These are phyloP conservation scores for Eucalyptus guilfoylei DNA, from an alignment of 345 rosid species.

Conservation along the genomic window DNA sequence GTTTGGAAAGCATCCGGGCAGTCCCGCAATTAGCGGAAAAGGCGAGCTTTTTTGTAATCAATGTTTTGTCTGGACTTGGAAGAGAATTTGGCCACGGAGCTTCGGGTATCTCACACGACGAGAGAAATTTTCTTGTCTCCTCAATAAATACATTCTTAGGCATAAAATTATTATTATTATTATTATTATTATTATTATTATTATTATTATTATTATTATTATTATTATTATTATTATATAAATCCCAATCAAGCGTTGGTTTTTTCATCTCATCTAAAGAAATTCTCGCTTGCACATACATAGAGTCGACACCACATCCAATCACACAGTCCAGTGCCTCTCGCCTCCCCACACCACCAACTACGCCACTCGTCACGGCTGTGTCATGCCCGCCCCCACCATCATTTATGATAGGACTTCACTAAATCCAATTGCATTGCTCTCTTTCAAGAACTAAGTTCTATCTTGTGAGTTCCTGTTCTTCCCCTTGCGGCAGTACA, in stretches of 20 bases:
- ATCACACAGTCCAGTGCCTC: neutral
- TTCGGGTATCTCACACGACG: neutral
- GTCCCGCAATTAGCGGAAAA: neutral
- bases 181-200: too few species aligned
- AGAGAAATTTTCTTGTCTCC: neutral
- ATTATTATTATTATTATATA: too few species aligned
- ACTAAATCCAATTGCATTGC: neutral
- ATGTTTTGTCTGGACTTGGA: neutral
- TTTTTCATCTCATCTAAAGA: neutral
- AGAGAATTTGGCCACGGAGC: neutral
- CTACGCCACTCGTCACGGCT: neutral
- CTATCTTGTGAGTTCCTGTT: neutral
- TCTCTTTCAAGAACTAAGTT: neutral
- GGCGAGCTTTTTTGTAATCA: rapidly evolving
- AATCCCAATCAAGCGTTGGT: neutral
- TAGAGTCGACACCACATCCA: neutral
- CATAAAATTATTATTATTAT: neutral
- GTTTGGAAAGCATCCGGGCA: neutral
- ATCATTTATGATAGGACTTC: neutral
- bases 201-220: too few species aligned
- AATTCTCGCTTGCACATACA: neutral
- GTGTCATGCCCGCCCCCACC: neutral
- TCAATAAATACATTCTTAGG: neutral
- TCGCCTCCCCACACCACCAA: neutral
- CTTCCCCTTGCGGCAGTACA: neutral